Evolutionary conservation across 306 rosid genomes (phyloP).

Genomic region (Trifolium repens): DNA sequence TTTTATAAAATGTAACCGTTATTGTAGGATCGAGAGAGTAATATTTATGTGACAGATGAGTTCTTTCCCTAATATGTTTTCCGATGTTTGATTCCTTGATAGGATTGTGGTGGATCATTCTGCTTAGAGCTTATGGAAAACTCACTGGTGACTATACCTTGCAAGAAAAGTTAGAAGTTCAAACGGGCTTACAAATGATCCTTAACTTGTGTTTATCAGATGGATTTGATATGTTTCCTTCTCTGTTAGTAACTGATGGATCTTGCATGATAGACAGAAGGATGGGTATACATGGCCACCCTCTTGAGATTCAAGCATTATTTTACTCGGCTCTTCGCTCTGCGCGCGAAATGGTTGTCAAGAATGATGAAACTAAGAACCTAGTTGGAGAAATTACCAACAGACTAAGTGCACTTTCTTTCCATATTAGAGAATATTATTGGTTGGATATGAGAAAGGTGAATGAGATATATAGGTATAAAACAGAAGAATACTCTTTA

Average conservation of each 20-base stretch:
- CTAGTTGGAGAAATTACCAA: constrained; percentile 79
- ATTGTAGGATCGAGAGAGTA: neutral
- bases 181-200: constrained; percentile 91
- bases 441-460: constrained; percentile 90
- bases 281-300: constrained; percentile 99
- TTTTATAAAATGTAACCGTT: neutral
- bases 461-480: constrained; percentile 94
- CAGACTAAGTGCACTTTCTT: constrained; percentile 85
- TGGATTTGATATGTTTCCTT: constrained; percentile 96
- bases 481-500: constrained; percentile 91
- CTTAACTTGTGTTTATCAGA: constrained; percentile 85
- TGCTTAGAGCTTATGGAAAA: constrained; percentile 89
- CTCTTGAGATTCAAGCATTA: constrained; percentile 95
- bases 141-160: constrained; percentile 78
- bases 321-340: constrained; percentile 94
- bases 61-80: constrained; percentile 1
- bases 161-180: constrained; percentile 93
- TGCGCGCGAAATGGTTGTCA: constrained; percentile 74
- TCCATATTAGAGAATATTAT: constrained; percentile 93
- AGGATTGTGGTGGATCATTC: constrained; percentile 99
- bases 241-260: constrained; percentile 94
- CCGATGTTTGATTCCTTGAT: constrained; percentile 27
- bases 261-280: constrained; percentile 99
- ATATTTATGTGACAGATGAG: neutral
- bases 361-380: constrained; percentile 67